Evolutionary conservation across 2,329 filamentous ascomycete genomes (phyloP).

Genomic region (Sclerotinia borealis): DNA sequence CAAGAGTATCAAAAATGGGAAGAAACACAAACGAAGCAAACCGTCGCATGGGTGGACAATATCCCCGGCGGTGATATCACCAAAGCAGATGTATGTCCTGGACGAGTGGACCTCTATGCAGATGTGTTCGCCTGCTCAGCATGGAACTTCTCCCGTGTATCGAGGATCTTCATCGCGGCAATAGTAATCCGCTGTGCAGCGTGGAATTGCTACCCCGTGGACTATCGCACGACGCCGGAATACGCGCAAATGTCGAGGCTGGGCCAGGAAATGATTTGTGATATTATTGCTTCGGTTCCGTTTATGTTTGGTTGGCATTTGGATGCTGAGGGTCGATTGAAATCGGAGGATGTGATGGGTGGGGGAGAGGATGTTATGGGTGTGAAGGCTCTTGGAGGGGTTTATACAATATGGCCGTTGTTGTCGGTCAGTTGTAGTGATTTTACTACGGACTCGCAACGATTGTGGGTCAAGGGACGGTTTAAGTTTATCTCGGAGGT

Average conservation of each 20-base stretch:
- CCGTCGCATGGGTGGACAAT: conserved; percentile 51
- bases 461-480: conserved; percentile 49
- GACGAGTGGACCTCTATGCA: conserved; percentile 52
- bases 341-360: conserved; percentile 16
- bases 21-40: conserved; percentile 41
- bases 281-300: conserved; percentile 56
- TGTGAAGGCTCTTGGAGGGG: conserved; percentile 50
- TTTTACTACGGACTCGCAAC: conserved; percentile 52
- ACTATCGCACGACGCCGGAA: conserved; percentile 57
- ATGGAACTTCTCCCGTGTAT: conserved; percentile 50
- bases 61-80: conserved; percentile 47
- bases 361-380: conserved; percentile 9
- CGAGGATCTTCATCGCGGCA: conserved; percentile 49
- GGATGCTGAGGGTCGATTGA: conserved; percentile 35
- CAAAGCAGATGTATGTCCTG: conserved; percentile 52
- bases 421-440: conserved; percentile 50
- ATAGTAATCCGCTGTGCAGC: conserved; percentile 53
- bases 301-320: conserved; percentile 56
- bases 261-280: conserved; percentile 48
- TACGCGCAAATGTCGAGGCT: conserved; percentile 49
- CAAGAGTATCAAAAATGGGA: conserved; percentile 48
- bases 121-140: conserved; percentile 54
- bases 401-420: conserved; percentile 55
- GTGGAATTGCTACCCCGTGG: conserved; percentile 53
- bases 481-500: conserved; percentile 49